Base-by-base conservation (phyloP, 768 basidiomycete species). In the Lactarius sanguifluus region DNA sequence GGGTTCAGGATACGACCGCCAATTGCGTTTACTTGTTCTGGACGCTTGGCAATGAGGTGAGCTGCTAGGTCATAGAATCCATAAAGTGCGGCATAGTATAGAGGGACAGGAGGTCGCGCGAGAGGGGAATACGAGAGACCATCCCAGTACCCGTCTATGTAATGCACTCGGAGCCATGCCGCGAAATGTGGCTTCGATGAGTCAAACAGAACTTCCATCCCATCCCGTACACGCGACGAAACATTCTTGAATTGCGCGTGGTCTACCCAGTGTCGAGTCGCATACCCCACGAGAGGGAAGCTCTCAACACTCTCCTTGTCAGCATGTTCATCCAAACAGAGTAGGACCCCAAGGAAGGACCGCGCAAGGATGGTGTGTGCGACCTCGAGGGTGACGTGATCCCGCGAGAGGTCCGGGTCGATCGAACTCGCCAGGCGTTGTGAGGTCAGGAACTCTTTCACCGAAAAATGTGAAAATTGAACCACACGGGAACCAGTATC, bases 381-480 rank as follows among this genome's bases (percentile, higher is more conserved):
- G n/a, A 9, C 13, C 5, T 40, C 32, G 20, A 36, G 36, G n/a
- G 34, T 8, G 23, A 57, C 34, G 8, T 38, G 56, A 9, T 34
- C 20, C 10, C 56, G 32, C 6, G n/a, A 23, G 23, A 58, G 4
- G 57, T 58, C 15, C n/a, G 25, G 25, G 25, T 55, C 52, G 23
- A 23, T 32, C 15, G 28, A 30, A 7, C 18, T 18, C 15, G 28
- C 25, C 7, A 55, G 25, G 54, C 32, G 32, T 9, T 3, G 16
- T 23, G 32, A 36, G 12, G 36, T 41, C 20, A 58, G 10, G 36
- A 40, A 58, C 25, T 58, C 57, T n/a, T 58, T 58, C n/a, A 58
- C 57, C n/a, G 57, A 58, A 12, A 58, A 58, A 40, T 58, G 57
- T 15, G 57, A n/a, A 40, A 58, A 58, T 20, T 45, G 43, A 20